Evolutionary conservation across 257 asterid genomes (phyloP).

Genomic region (Paulownia fortunei): DNA sequence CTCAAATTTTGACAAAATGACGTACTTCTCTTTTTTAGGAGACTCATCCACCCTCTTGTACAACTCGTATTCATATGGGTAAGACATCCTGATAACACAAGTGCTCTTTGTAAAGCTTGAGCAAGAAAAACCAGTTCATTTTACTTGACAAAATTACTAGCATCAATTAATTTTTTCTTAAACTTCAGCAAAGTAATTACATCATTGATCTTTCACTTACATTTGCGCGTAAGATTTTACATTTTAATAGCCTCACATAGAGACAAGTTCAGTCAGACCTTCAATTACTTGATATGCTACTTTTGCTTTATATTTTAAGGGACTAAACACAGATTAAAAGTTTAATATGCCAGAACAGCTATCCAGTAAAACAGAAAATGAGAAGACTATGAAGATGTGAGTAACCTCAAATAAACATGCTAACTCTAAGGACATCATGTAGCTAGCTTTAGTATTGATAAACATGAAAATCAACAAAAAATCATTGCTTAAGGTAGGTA

Average conservation of each 20-base stretch:
- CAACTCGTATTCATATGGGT: constrained; percentile 80
- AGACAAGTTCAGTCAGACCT: neutral
- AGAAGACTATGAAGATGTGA: neutral
- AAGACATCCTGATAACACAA: constrained; percentile 67
- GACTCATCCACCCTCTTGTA: constrained; percentile 85
- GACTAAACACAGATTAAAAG: neutral
- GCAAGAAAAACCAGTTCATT: constrained; percentile 7
- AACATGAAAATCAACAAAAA: neutral
- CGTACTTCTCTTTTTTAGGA: constrained; percentile 79
- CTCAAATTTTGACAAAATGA: constrained; percentile 56
- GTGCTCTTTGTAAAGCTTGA: constrained; percentile 12
- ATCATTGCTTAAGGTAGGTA: neutral
- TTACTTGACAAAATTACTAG: neutral
- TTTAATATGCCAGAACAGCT: neutral
- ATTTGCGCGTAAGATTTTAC: neutral
- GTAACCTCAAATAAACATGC: neutral
- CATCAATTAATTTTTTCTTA: neutral
- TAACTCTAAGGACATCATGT: too few species aligned
- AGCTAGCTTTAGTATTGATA: too few species aligned
- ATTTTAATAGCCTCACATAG: neutral
- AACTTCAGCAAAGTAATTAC: constrained; percentile 2
- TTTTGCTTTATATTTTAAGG: constrained; percentile 5
- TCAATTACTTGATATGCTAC: neutral
- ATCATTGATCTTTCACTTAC: neutral
- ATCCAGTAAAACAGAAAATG: neutral